phyloP scores from a whole-genome alignment of 768 basidiomycete species.

The Tricholoma bakamatsutake region DNA sequence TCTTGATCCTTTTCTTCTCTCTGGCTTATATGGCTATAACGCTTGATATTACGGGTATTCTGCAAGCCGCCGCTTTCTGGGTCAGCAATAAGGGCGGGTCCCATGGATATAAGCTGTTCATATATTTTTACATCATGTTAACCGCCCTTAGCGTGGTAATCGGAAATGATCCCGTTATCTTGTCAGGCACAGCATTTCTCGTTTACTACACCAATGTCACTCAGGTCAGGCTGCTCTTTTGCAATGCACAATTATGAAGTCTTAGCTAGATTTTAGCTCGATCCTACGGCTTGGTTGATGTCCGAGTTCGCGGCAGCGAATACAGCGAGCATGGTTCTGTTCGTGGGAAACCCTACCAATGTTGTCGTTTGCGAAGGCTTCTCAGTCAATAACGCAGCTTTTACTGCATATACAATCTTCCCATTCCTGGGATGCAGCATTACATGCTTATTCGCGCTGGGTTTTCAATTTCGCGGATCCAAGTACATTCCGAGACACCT shows the following conservation, averaged over 20 bases:
- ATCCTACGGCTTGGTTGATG: conserved; percentile 64
- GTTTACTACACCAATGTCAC: conserved; percentile 80
- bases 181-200: conserved; percentile 87
- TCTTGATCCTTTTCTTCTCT: conserved; percentile 88
- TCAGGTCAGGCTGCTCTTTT: conserved; percentile 19
- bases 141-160: conserved; percentile 69
- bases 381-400: conserved; percentile 66
- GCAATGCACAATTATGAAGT: background rate
- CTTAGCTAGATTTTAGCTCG: conserved; percentile 18
- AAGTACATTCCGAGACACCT: conserved; percentile 49
- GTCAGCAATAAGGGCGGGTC: conserved; percentile 76
- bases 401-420: conserved; percentile 77
- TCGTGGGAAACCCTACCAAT: conserved; percentile 92
- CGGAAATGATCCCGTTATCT: conserved; percentile 93
- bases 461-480: conserved; percentile 51
- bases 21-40: conserved; percentile 92
- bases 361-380: conserved; percentile 90
- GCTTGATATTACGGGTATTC: conserved; percentile 70
- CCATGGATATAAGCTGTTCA: conserved; percentile 66
- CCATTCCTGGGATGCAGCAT: conserved; percentile 67
- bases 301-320: conserved; percentile 77
- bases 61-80: conserved; percentile 85
- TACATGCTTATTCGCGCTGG: conserved; percentile 57
- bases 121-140: conserved; percentile 82
- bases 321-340: conserved; percentile 67